Base-by-base conservation (phyloP, 2,329 filamentous ascomycete genomes). In the Exophiala xenobiotica region DNA sequence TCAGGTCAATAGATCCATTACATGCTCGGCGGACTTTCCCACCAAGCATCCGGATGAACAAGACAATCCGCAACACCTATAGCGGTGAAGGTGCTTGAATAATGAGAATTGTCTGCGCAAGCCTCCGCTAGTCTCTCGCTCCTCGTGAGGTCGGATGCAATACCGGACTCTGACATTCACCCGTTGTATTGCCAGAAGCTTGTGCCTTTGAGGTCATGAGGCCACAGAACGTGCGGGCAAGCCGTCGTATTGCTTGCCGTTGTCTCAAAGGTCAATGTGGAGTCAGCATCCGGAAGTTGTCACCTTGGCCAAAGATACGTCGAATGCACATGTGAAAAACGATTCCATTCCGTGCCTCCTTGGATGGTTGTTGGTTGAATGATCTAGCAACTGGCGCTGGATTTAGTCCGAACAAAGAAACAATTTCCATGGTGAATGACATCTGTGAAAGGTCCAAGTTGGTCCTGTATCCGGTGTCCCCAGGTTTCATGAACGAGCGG, bases 351-450 rank as follows among this genome's bases (percentile, higher is more conserved):
- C 19, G 37, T 44, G 19, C 27, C 14, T 14, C 8, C 14, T 27
- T 8, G 33, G 31, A 22, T 19, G 46, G 18, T 14, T 20, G 18
- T 16, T 29, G 31, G 24, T 33, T 37, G 33, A 24, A 49, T 47
- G 44, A 37, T 33, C 42, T 38, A 38, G 26, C 18, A 22, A 16
- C 41, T 22, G 51, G 42, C 42, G 43, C 33, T 50, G 48, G 53
- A 62, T 44, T 64, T 66, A 67, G 69, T 62, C 70, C 70, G 63
- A 70, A 71, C 66, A 58, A 42, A 73, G 70, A 60, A 72, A 72
- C 64, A 67, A 55, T 71, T 72, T 73, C 71, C 71, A 70, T 72
- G 49, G 54, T 33, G 5, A 22, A 38, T 42, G 29, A 45, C 23
- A 31, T 22, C 27, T 14, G 44, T 51, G 40, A 52, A 43, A 39